phyloP scores from a whole-genome alignment of 306 rosid genomes.

The Styphnolobium japonicum region DNA sequence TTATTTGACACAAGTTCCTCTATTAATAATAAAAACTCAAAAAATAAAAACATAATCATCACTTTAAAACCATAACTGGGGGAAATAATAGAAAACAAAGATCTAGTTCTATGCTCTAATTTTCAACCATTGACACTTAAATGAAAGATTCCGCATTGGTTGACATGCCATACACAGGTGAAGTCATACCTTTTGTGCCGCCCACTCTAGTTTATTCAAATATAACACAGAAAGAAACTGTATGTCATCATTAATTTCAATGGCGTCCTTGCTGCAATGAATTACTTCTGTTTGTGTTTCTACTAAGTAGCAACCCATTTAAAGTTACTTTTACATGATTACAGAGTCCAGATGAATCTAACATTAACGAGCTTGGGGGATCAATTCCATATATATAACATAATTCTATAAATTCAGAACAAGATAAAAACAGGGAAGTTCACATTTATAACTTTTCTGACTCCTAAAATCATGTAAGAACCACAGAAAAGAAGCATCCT shows the following conservation, averaged over 20 bases:
- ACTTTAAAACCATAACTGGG: too few species aligned
- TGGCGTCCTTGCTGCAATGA: neutral
- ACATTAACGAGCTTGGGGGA: neutral
- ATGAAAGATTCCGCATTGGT: neutral
- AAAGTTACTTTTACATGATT: neutral
- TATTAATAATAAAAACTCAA: neutral
- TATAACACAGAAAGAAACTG: neutral
- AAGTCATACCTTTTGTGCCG: neutral
- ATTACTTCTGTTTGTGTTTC: conserved; percentile 2
- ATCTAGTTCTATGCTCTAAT: neutral
- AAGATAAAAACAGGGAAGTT: neutral
- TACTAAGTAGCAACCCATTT: conserved; percentile 1
- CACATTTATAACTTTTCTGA: neutral
- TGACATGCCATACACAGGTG: neutral
- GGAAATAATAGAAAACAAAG: too few species aligned
- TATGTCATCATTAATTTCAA: neutral
- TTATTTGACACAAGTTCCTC: neutral
- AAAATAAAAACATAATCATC: neutral
- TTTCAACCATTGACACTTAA: neutral
- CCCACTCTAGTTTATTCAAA: conserved; percentile 7
- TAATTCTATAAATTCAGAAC: conserved; percentile 12
- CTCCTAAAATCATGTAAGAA: neutral
- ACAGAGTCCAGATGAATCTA: conserved; percentile 11
- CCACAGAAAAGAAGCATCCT: conserved; percentile 23
- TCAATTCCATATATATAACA: neutral